Base-by-base conservation (phyloP, 2,329 filamentous ascomycete species). In the Phialophora chinensis region DNA sequence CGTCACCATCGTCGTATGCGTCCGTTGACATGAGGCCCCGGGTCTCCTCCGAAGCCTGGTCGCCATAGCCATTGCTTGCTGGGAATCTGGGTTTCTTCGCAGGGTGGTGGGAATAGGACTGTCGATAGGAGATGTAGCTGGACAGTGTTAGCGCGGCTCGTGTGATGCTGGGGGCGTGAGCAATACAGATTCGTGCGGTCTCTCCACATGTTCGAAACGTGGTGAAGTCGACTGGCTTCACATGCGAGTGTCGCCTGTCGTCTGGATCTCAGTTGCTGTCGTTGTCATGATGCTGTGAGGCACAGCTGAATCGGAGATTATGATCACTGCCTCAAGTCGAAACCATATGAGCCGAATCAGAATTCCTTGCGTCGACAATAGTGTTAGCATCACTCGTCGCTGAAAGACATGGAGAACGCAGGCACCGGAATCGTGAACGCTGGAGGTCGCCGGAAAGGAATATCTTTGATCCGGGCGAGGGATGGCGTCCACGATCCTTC, bases 71-170 rank as follows among this genome's bases (percentile, higher is more conserved):
- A 83, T 86, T 85, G 73, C 82, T 77, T 64, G 86, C 79, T 64
- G 83, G 79, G 81, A 90, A 91, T 74, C 89, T 89, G 72, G 88
- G 88, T 81, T 93, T 92, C 81, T 96, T 93, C 68, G 89, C 87
- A 62, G 95, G 95, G 78, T 97, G 93, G 80, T 98, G 95, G 74
- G 93, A 88, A 81, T 97, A 98, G 75, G 94, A 98, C 83, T 99
- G 95, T 76, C 95, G 93, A 85, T 98, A 99, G 80, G 95, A 98
- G 78, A 99, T 95, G 80, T 96, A 99, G 78, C 94, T 97, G 76
- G 50, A 65, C 10, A 52, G 73, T 74, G 72, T 74, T 79, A 55
- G 53, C 72, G 79, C 69, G 33, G 56, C 60, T 38, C 20, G 60
- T 58, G 66, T 59, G 69, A 64, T 62, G 52, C 27, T 27, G 49